Conservation (phyloP, 2,329 filamentous ascomycete species). For the Colletotrichum lindemuthianum region DNA sequence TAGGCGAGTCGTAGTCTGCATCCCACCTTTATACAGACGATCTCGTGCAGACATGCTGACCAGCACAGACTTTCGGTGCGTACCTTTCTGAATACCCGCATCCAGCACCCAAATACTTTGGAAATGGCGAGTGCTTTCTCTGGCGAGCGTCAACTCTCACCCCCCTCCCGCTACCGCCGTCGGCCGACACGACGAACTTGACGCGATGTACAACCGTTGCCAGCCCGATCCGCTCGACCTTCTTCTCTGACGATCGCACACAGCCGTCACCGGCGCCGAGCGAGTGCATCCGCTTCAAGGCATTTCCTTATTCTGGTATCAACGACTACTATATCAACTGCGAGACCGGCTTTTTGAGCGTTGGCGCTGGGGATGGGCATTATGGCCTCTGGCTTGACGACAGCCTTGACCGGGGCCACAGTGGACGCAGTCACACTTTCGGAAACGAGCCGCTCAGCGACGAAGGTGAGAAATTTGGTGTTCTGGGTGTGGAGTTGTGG, state of each 20-base stretch:
- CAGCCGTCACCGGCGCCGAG: constrained; percentile 60
- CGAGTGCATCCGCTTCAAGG: constrained; percentile 91
- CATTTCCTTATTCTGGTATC: constrained; percentile 93
- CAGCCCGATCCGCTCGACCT: constrained; percentile 36
- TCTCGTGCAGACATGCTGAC: background rate
- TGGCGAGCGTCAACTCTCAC: constrained; percentile 69
- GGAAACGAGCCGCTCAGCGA: constrained; percentile 95
- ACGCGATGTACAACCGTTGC: constrained; percentile 55
- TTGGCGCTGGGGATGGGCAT: constrained; percentile 88
- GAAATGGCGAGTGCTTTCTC: constrained; percentile 92
- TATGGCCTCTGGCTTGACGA: constrained; percentile 96
- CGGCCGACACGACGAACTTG: constrained; percentile 60
- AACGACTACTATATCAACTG: constrained; percentile 98
- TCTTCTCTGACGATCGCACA: constrained; percentile 39
- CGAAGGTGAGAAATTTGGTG: constrained; percentile 89
- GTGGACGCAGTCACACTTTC: constrained; percentile 87
- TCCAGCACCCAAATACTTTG: constrained; percentile 86
- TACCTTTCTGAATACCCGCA: constrained; percentile 92
- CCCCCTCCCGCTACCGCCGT: constrained; percentile 62
- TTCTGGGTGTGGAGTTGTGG: constrained; percentile 94
- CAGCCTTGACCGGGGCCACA: constrained; percentile 83
- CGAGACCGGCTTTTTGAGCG: constrained; percentile 83
- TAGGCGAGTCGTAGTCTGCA: no score
- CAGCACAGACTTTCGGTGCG: constrained; percentile 80
- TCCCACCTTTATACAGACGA: background rate